These are phyloP conservation scores for Artemisia annua DNA, from an alignment of 129 eudicot genomes.

Conservation along the genomic window DNA sequence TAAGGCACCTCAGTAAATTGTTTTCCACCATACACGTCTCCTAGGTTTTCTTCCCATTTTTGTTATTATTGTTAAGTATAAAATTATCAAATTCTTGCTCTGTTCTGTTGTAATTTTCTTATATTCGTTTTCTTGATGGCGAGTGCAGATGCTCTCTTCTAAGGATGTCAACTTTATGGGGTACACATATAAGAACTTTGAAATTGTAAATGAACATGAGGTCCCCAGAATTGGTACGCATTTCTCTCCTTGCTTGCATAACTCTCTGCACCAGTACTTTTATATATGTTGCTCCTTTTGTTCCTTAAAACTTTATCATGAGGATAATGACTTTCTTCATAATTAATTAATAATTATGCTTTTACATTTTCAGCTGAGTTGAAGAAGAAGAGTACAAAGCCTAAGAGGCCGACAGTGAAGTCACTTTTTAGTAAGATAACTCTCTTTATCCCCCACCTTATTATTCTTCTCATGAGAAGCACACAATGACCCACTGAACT, in stretches of 20 bases:
- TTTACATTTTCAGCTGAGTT: slow-evolving; percentile 64
- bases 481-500: too few species aligned
- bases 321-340: slow-evolving; percentile 6
- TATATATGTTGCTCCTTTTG: background rate
- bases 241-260: slow-evolving; percentile 19
- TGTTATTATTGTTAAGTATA: slow-evolving; percentile 5
- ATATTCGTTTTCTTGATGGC: background rate
- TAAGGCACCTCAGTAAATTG: background rate
- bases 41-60: background rate
- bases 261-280: background rate
- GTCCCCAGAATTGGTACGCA: slow-evolving; percentile 77
- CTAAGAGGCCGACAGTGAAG: slow-evolving; percentile 95
- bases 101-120: background rate
- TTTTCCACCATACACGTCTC: background rate
- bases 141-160: slow-evolving; percentile 88
- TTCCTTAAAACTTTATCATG: background rate
- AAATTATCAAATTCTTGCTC: background rate
- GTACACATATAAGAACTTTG: slow-evolving; percentile 90
- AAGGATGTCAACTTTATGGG: slow-evolving; percentile 97
- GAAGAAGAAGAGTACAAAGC: slow-evolving; percentile 89
- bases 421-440: slow-evolving; percentile 84
- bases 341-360: slow-evolving; percentile 14
- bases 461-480: too few species aligned
- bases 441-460: slow-evolving; percentile 20
- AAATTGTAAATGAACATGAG: slow-evolving; percentile 86